Evolutionary conservation across 768 basidiomycete genomes (phyloP), one percentile per base, ranked within the genome.

Genomic region (Termitomyces titanicus): DNA sequence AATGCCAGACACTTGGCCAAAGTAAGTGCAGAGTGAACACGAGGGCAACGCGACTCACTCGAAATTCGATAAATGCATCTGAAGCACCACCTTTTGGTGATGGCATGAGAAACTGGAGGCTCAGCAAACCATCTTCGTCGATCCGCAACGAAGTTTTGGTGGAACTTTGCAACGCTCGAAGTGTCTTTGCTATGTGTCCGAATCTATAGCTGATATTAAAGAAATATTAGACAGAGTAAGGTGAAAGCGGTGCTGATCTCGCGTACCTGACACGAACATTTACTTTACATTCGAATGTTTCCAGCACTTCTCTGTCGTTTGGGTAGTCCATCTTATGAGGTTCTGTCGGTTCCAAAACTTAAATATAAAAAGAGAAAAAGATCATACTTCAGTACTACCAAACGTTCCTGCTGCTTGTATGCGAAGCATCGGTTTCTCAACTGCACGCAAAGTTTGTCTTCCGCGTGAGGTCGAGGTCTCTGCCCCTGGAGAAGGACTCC

Each of bases 241-340:
- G 31, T 10, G 5, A 4, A 44, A 37, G n/a, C 22, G 31, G 17
- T 12, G 29, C 5, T 22, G 27, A 25, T 33, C n/a, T 37, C 17
- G 34, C 45, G 17, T 20, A 94, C 94, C 85, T 90, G 68, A 91
- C 92, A 34, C 74, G 77, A 31, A 94, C 79, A 7, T 74, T 71
- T 34, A 77, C 74, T 11, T 69, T 74, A 67, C 95, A 98, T 57
- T 96, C 91, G 63, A 97, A 94, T 0, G 85, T 83, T 69, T 97
- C 94, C 29, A 98, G 78, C 0, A 98, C 90, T 47, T 97, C 94
- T 46, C 81, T 79, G 64, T 96, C 94, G 62, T 92, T 94, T 3
- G 94, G 94, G 59, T 95, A 98, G 71, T 99, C 95, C 86, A 98
- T 92, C 93, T 95, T n/a, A n/a, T n/a, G 20, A 20, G 39, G 31